These are phyloP conservation scores for Lichtheimia hyalospora DNA, from an alignment of 371 early-diverging fungal genomes.

Conservation along the genomic window DNA sequence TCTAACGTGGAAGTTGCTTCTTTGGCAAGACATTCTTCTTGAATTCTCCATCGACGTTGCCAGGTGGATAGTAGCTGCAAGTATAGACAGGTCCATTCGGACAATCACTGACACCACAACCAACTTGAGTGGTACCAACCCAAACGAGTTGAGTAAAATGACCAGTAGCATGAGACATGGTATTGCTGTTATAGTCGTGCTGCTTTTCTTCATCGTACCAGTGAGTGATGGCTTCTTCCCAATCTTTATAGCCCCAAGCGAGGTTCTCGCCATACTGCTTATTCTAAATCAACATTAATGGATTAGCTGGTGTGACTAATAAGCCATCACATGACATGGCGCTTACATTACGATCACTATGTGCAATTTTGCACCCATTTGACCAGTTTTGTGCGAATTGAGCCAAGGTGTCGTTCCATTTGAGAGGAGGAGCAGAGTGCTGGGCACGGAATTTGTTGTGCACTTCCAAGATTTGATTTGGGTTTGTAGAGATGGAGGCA, in stretches of 20 bases:
- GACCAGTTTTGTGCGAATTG: constrained; percentile 48
- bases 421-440: constrained; percentile 46
- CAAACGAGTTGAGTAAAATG: constrained; percentile 61
- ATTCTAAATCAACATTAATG: neutral
- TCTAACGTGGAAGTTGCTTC: too few relatives aligned
- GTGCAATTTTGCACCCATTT: constrained; percentile 39
- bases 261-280: constrained; percentile 49
- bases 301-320: neutral
- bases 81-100: constrained; percentile 37
- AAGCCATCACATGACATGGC: too few relatives aligned
- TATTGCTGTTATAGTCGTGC: constrained; percentile 41
- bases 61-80: constrained; percentile 47
- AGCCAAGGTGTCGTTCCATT: constrained; percentile 43
- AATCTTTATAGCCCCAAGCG: constrained; percentile 36
- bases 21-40: constrained; percentile 45
- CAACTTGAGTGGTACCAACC: constrained; percentile 48
- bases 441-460: constrained; percentile 48
- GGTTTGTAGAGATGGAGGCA: neutral
- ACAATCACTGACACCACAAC: constrained; percentile 53
- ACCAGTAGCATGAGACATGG: constrained; percentile 25
- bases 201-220: constrained; percentile 50
- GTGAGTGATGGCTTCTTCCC: constrained; percentile 24
- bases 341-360: constrained; percentile 15
- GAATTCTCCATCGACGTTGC: constrained; percentile 5
- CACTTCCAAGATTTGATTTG: constrained; percentile 17